A percentile compares a stretch with the other conserved stretches of the same genome.
These are phyloP conservation scores for Crithidia expoeki DNA, from an alignment of 208 protist genomes.

Conservation along the genomic window DNA sequence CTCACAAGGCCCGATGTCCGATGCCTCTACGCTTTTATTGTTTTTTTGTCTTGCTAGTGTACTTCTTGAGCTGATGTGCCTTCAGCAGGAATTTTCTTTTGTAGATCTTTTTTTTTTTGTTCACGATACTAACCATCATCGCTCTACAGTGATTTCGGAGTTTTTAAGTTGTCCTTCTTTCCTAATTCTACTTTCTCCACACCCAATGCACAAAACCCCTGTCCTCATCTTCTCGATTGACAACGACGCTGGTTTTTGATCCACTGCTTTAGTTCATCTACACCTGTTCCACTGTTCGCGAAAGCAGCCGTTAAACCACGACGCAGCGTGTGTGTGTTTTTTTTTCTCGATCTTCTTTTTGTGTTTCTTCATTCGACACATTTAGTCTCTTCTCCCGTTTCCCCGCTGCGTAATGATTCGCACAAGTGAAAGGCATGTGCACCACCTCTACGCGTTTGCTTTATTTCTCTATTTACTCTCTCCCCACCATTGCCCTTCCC, in stretches of 20 bases:
- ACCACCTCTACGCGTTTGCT: background rate
- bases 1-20: too few species aligned
- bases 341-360: background rate
- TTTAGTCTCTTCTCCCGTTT: too few species aligned
- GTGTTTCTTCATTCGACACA: slow-evolving; percentile 2
- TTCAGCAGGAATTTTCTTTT: background rate
- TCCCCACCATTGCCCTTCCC: background rate
- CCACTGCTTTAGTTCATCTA: background rate
- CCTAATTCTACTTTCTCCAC: too few species aligned
- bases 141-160: background rate
- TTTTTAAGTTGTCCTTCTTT: background rate
- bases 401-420: too few species aligned
- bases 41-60: slow-evolving; percentile 1
- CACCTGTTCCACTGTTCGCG: background rate
- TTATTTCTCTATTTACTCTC: background rate
- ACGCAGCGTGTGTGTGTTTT: background rate
- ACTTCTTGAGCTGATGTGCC: too few species aligned
- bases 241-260: background rate
- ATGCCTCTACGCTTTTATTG: too few species aligned
- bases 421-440: too few species aligned
- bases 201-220: too few species aligned
- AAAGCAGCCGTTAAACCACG: too few species aligned
- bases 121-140: background rate
- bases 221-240: too few species aligned
- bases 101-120: background rate